Base-by-base conservation (phyloP, 108 stramenopile species). In the Skeletonema potamos region DNA sequence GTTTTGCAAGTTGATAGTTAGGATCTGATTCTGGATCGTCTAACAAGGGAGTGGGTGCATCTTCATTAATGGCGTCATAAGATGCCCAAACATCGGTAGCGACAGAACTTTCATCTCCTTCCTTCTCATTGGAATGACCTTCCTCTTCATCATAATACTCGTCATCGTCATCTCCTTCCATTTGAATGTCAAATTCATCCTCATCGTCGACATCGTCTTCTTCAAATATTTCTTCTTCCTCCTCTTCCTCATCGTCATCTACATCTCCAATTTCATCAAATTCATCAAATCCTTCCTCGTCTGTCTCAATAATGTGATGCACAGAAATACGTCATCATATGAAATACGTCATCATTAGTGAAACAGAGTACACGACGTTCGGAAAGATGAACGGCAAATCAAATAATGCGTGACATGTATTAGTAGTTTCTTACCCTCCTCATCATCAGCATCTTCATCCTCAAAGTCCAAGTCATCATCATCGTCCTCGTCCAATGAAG, bases 11-110 rank as follows among this genome's bases (percentile, higher is more conserved):
- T 9, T 27, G 17, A 44, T 77, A 78, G 29, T 68, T 36, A 6
- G 72, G 71, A 55, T 77, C 72, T 28, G 76, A 76, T 8, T 72
- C 64, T 6, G 58, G 70, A 33, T 72, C 54, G 6, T 82, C 73
- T 2, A 78, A 18, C 15, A 82, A 57, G 2, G 77, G 72, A 18
- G 65, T 39, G 24, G 66, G 34, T 10, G 72, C 66, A 4, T 74
- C 72, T 73, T 82, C 81, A 51, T 68, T 62, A 6, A 26, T 27
- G 8, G 61, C 67, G 46, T 73, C 68, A 68, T 80, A 80, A 22
- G 79, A 57, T 57, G 76, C 44, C 81, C 77, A 77, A 22, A 77
- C 44, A 43, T 82, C 81, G 22, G 66, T 28, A 10, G 36, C 27
- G 9, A 41, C 62, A 27, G 29, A 34, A 28, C 27, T 43, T 27